Conservation (phyloP, 805 yeast genomes). For the Candida rishiriensis region DNA sequence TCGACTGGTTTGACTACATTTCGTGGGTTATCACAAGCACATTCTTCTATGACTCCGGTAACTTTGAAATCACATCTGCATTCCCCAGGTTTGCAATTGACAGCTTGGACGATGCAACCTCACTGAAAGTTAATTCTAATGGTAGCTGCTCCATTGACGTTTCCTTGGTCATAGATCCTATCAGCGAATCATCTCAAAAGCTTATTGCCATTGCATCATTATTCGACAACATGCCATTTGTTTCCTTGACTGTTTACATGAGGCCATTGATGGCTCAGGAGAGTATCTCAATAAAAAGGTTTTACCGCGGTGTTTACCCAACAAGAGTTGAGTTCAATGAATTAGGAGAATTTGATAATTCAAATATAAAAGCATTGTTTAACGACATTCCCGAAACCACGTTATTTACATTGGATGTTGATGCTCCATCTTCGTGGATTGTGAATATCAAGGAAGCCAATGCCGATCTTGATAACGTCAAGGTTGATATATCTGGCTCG, state of each 20-base stretch:
- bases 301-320: conserved; percentile 48
- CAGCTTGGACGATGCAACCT: conserved; percentile 1
- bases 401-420: conserved; percentile 51
- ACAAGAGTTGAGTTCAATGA: conserved; percentile 27
- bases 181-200: conserved; percentile 64
- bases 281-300: conserved; percentile 49
- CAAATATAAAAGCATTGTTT: conserved; percentile 31
- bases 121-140: conserved; percentile 2
- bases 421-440: conserved; percentile 67
- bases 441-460: conserved; percentile 45
- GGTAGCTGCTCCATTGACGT: conserved; percentile 40
- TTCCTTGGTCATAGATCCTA: conserved; percentile 65
- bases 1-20: conserved; percentile 21
- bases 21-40: conserved; percentile 20
- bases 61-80: conserved; percentile 9
- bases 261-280: conserved; percentile 45
- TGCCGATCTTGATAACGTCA: conserved; percentile 62
- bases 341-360: conserved; percentile 25
- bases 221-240: conserved; percentile 41
- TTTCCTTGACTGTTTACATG: conserved; percentile 50
- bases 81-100: conserved; percentile 19
- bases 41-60: conserved; percentile 29
- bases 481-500: conserved; percentile 36
- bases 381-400: conserved; percentile 46
- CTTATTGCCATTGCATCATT: conserved; percentile 39